Percentiles rank a stretch among this genome's conserved stretches.
Evolutionary conservation across 2,329 filamentous ascomycete species (phyloP).

Genomic region (Beauveria medogensis): DNA sequence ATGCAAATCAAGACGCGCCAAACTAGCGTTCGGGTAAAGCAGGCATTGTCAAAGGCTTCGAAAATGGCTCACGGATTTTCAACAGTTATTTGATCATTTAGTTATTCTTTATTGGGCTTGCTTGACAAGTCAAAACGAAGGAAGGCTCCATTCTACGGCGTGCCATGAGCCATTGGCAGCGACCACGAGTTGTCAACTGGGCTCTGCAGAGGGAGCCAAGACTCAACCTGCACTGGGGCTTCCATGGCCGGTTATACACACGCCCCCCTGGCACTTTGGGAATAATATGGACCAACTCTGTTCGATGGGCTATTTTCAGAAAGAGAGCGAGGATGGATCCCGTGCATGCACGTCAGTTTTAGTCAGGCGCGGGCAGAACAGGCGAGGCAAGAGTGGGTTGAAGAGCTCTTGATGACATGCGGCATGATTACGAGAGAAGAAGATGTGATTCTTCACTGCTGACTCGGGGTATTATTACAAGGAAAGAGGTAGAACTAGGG

Average conservation of each 20-base stretch:
- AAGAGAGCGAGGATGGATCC: not conserved
- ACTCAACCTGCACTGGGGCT: not conserved
- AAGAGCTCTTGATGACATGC: not conserved
- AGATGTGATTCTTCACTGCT: not conserved
- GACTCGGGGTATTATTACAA: not conserved
- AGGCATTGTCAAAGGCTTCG: not conserved
- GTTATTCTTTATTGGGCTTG: not conserved
- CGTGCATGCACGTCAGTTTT: conserved; percentile 8
- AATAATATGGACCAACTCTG: not conserved
- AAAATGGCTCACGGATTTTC: not conserved
- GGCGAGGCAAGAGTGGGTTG: not conserved
- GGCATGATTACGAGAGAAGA: not conserved
- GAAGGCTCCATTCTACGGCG: not conserved
- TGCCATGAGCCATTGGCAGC: not conserved
- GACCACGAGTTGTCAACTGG: not conserved
- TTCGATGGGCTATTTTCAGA: not conserved
- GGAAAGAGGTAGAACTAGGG: not conserved
- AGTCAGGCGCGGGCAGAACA: not conserved
- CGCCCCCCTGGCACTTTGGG: not conserved
- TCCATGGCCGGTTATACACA: not conserved
- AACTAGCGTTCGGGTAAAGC: not conserved
- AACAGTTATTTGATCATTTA: not conserved
- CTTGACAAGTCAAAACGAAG: not conserved
- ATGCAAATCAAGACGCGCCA: not conserved
- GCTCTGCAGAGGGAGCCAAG: not conserved